Conservation (phyloP, 257 asterid genomes). For the Lycium ferocissimum region DNA sequence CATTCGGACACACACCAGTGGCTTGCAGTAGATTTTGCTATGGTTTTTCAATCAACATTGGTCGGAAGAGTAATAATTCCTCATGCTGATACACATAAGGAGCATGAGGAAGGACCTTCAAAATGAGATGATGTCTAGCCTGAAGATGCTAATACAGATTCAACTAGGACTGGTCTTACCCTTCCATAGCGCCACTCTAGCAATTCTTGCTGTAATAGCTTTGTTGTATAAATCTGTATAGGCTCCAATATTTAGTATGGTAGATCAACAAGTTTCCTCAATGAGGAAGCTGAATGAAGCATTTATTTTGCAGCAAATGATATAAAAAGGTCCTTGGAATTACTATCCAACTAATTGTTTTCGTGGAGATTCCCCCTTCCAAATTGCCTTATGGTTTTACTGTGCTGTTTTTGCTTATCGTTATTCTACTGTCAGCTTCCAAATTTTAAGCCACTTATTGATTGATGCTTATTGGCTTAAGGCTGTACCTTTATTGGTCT, state of each 20-base stretch:
- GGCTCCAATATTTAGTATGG: not conserved
- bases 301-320: not conserved
- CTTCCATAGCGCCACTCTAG: not conserved
- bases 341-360: not conserved
- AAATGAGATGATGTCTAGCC: not conserved
- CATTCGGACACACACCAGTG: not conserved
- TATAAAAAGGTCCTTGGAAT: not conserved
- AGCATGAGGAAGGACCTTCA: not conserved
- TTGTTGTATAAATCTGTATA: constrained; percentile 14
- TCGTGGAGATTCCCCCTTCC: not conserved
- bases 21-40: not conserved
- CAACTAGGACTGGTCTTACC: not conserved
- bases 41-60: not conserved
- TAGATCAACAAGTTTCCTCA: not conserved
- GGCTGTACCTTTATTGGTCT: not conserved
- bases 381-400: too few species aligned
- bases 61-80: not conserved
- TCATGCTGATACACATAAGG: not conserved
- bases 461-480: not conserved
- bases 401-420: too few species aligned
- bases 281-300: constrained; percentile 10
- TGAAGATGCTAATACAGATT: not conserved
- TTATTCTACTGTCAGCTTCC: not conserved
- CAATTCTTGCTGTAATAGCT: constrained; percentile 4
- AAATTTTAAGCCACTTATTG: not conserved